These are phyloP conservation scores for Stachybotrys chartarum DNA, from an alignment of 2,329 filamentous ascomycete genomes.

Conservation along the genomic window DNA sequence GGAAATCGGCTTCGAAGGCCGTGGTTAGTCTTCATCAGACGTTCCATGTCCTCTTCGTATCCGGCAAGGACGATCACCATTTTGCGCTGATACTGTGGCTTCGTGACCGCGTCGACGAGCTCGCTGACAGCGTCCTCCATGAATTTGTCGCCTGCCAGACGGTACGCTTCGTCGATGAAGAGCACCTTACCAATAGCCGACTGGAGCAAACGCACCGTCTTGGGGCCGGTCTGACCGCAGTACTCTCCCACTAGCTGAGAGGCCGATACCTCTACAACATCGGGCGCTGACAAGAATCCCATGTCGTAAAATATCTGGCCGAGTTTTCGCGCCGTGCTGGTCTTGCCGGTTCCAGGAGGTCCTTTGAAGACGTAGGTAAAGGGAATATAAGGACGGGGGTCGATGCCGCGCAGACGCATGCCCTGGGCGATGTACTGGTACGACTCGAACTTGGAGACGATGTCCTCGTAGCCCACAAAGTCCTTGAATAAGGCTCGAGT, in stretches of 20 bases:
- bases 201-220: constrained; percentile 52
- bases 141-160: constrained; percentile 45
- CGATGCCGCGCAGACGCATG: constrained; percentile 42
- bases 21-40: constrained; percentile 52
- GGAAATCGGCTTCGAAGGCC: constrained; percentile 59
- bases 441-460: constrained; percentile 46
- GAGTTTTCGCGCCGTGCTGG: constrained; percentile 61
- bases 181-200: constrained; percentile 59
- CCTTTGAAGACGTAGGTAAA: constrained; percentile 65
- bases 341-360: constrained; percentile 62
- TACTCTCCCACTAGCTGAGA: constrained; percentile 62
- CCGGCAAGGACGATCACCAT: constrained; percentile 61
- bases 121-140: constrained; percentile 48
- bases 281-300: constrained; percentile 53
- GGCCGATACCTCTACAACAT: constrained; percentile 60
- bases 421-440: constrained; percentile 47
- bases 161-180: constrained; percentile 66
- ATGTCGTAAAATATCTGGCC: constrained; percentile 69
- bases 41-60: constrained; percentile 59
- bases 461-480: constrained; percentile 50
- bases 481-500: constrained; percentile 49
- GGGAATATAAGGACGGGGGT: constrained; percentile 46
- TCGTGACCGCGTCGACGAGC: constrained; percentile 41
- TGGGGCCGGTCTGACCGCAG: constrained; percentile 61
- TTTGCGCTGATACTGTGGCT: constrained; percentile 50